A percentile compares a stretch with the other conserved stretches of the same genome.
phyloP scores from a whole-genome alignment of 768 basidiomycete species.

The Kwoniella sp. region DNA sequence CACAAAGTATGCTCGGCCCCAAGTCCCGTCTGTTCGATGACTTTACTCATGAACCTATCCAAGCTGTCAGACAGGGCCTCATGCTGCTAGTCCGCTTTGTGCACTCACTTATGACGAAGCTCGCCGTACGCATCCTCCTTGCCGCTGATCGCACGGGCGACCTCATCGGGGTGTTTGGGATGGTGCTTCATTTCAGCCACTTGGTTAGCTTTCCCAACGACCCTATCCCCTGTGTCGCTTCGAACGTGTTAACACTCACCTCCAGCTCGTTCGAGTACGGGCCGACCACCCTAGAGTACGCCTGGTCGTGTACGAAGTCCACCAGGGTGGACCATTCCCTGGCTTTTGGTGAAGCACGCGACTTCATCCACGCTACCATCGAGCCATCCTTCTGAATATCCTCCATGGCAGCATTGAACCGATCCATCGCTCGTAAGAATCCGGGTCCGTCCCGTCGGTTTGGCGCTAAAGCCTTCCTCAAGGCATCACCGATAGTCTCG shows the following conservation, averaged over 20 bases:
- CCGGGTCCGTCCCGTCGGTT: slow-evolving; percentile 45
- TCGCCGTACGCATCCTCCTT: slow-evolving; percentile 47
- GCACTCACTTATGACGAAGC: slow-evolving; percentile 42
- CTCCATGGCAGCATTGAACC: slow-evolving; percentile 41
- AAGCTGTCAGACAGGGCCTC: background rate
- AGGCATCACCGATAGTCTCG: slow-evolving; percentile 39
- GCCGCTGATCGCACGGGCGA: slow-evolving; percentile 46
- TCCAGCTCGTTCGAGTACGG: slow-evolving; percentile 76
- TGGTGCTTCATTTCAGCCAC: slow-evolving; percentile 67
- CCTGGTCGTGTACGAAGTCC: slow-evolving; percentile 61
- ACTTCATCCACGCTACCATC: slow-evolving; percentile 15
- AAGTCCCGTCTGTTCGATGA: slow-evolving; percentile 59
- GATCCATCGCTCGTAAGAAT: slow-evolving; percentile 37
- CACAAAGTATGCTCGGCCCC: slow-evolving; percentile 62
- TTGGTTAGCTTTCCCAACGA: background rate
- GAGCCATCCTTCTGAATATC: slow-evolving; percentile 24
- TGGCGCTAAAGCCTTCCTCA: slow-evolving; percentile 36
- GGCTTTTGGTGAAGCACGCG: background rate
- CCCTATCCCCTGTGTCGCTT: background rate
- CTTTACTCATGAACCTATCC: slow-evolving; percentile 58
- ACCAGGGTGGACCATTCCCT: slow-evolving; percentile 43
- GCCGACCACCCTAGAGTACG: slow-evolving; percentile 87
- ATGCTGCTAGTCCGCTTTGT: background rate
- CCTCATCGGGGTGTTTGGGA: slow-evolving; percentile 81
- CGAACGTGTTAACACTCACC: slow-evolving; percentile 70